Conservation (phyloP, 768 basidiomycete species). For the Rhizopogon rudus region DNA sequence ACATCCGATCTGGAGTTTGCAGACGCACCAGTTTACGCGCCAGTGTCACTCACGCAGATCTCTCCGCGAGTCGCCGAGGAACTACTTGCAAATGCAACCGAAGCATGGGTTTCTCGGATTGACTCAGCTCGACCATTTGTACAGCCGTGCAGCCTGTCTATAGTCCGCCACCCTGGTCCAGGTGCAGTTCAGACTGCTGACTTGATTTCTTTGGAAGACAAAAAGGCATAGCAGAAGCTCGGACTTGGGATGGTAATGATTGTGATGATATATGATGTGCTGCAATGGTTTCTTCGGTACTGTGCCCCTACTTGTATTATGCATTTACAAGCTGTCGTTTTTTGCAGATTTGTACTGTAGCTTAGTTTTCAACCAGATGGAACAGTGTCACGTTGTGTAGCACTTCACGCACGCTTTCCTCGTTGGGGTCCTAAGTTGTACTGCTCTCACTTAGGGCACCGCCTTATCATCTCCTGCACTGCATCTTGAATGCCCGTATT, state of each 20-base stretch:
- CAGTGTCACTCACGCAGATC: conserved; percentile 53
- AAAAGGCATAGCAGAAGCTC: background rate
- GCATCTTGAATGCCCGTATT: no score
- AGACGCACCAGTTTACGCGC: conserved; percentile 53
- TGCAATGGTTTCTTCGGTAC: background rate
- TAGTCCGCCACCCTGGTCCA: background rate
- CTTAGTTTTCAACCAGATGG: background rate
- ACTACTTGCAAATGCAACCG: conserved; percentile 50
- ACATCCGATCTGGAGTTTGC: background rate
- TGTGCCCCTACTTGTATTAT: background rate
- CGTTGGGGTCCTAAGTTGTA: no score
- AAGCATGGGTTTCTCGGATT: conserved; percentile 52
- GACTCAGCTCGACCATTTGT: background rate
- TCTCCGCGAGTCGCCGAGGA: conserved; percentile 47
- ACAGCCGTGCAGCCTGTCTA: background rate
- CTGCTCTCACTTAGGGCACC: no score
- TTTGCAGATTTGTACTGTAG: background rate
- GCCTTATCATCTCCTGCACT: no score
- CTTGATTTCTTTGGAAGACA: background rate
- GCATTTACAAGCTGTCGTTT: background rate
- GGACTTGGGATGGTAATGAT: background rate
- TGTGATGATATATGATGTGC: background rate
- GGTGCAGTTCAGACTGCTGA: background rate
- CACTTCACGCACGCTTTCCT: no score
- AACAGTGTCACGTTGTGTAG: background rate